phyloP scores from a whole-genome alignment of 495 filamentous ascomycete species.

The Elasticomyces elasticus region DNA sequence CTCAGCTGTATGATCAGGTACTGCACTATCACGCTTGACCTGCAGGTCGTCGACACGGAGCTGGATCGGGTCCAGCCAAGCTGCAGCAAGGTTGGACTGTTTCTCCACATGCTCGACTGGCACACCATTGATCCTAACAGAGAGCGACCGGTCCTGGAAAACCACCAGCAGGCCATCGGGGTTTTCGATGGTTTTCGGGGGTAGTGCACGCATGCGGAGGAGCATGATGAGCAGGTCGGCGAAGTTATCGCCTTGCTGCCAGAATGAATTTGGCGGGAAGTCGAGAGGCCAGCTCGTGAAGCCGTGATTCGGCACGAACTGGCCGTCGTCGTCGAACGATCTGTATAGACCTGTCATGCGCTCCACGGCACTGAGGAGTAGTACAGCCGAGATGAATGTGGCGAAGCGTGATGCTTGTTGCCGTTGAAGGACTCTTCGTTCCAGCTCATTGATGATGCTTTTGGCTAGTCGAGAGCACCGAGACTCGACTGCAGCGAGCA shows the following conservation, averaged over 20 bases:
- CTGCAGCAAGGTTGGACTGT: background rate
- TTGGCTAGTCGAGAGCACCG: slow-evolving; percentile 56
- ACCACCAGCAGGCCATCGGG: slow-evolving; percentile 3
- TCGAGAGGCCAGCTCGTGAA: slow-evolving; percentile 55
- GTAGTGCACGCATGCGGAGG: slow-evolving; percentile 59
- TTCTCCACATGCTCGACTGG: background rate
- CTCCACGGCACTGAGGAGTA: slow-evolving; percentile 71
- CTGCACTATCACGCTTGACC: background rate
- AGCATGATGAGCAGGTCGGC: slow-evolving; percentile 66
- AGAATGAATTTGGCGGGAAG: slow-evolving; percentile 53
- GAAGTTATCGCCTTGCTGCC: slow-evolving; percentile 61
- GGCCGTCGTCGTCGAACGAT: slow-evolving; percentile 3
- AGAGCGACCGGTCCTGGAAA: background rate
- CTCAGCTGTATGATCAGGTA: background rate
- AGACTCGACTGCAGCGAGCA: slow-evolving; percentile 64
- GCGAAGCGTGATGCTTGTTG: slow-evolving; percentile 62
- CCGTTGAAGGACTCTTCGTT: slow-evolving; percentile 61
- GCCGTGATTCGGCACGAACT: background rate
- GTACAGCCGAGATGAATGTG: slow-evolving; percentile 62
- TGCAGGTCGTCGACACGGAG: background rate
- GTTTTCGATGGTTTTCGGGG: slow-evolving; percentile 46
- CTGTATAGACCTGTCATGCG: slow-evolving; percentile 71
- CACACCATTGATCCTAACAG: background rate
- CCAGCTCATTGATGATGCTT: slow-evolving; percentile 62
- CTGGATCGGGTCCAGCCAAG: background rate